Conservation (phyloP, 805 yeast species). For the Wickerhamiella hasegawae region DNA sequence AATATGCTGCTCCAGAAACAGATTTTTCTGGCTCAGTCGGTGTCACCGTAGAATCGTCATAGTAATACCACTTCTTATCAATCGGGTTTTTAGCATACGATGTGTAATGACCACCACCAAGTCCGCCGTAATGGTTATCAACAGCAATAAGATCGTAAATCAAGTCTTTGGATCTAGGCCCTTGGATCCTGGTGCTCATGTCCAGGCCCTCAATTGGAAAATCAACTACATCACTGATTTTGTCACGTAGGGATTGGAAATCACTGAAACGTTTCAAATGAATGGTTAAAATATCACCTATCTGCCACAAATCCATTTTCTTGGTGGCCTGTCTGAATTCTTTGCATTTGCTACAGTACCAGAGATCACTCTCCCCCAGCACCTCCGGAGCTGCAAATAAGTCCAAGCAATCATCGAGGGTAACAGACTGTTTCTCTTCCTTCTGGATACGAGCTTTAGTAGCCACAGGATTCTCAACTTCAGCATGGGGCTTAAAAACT, state of each 20-base stretch:
- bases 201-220: conserved; percentile 80
- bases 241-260: conserved; percentile 72
- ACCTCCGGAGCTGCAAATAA: conserved; percentile 70
- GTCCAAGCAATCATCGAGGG: conserved; percentile 59
- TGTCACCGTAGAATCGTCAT: conserved; percentile 67
- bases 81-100: conserved; percentile 69
- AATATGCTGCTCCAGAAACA: conserved; percentile 67
- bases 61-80: conserved; percentile 75
- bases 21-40: conserved; percentile 42
- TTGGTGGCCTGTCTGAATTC: conserved; percentile 85
- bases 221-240: conserved; percentile 68
- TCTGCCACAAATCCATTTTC: conserved; percentile 81
- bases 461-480: conserved; percentile 10
- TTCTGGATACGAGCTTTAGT: conserved; percentile 10
- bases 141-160: conserved; percentile 81
- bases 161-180: conserved; percentile 20
- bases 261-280: conserved; percentile 84
- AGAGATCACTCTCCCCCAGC: conserved; percentile 71
- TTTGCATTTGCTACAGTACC: conserved; percentile 87
- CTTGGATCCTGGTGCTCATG: conserved; percentile 37
- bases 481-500: not conserved
- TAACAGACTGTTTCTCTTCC: conserved; percentile 25
- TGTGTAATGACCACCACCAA: conserved; percentile 97
- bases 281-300: conserved; percentile 78
- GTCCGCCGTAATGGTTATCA: conserved; percentile 89